phyloP scores from a whole-genome alignment of 306 rosid species.

The Crotalaria pallida region DNA sequence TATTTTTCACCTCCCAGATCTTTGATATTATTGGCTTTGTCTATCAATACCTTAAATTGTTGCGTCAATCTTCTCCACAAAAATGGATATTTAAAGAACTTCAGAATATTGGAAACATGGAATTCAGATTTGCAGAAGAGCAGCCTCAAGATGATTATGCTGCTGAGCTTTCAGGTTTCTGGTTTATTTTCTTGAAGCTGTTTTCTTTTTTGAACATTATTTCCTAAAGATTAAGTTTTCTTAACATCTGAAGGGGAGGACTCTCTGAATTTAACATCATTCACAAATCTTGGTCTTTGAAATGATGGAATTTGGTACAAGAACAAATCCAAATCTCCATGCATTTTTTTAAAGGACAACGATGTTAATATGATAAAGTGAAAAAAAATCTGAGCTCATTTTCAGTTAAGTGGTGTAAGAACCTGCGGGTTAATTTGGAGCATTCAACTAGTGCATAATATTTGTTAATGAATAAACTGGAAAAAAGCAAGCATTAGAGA shows the following conservation, averaged over 20 bases:
- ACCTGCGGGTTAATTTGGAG: not conserved
- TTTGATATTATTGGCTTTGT: conserved; percentile 75
- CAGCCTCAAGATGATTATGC: conserved; percentile 98
- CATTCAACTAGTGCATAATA: not conserved
- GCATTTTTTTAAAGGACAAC: not conserved
- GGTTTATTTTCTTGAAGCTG: conserved; percentile 15
- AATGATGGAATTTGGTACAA: not conserved
- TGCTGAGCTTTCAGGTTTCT: conserved; percentile 84
- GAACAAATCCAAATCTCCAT: not conserved
- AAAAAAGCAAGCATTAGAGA: not conserved
- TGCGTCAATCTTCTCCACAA: conserved; percentile 70
- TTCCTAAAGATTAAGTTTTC: not conserved
- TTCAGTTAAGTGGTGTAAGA: not conserved
- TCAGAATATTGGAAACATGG: conserved; percentile 92
- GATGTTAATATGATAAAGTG: not conserved
- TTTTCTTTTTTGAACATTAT: not conserved
- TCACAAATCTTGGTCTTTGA: not conserved
- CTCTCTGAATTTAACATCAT: not conserved
- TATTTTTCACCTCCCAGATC: conserved; percentile 41
- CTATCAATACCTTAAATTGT: conserved; percentile 77
- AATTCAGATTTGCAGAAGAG: conserved; percentile 91
- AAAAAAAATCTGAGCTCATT: not conserved
- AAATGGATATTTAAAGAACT: conserved; percentile 97
- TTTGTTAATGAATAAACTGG: not conserved
- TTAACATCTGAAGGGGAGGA: not conserved